Evolutionary conservation across 2,329 filamentous ascomycete genomes (phyloP), one percentile per base, ranked within the genome.

Genomic region (Boeremia exigua): DNA sequence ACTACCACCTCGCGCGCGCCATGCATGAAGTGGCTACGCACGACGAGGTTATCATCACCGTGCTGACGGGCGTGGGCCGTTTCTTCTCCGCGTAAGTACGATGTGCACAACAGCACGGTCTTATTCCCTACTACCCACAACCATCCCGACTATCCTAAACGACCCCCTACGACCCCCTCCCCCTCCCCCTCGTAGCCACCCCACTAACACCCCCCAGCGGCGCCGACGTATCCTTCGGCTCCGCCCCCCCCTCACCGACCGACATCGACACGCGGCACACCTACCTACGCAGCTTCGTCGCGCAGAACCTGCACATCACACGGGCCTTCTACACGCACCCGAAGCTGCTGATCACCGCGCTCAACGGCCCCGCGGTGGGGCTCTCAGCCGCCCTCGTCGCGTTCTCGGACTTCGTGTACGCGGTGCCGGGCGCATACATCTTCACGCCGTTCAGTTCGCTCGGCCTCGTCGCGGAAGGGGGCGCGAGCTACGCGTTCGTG

Each of bases 331-430:
- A 95, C 81, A 88, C 87, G 12, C 95, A 98, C 78, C 91, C 92
- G 67, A 97, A 98, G 80, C 90, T 98, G 77, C 89, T 98, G 23
- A 85, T 98, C 57, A 88, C 88, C 0, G 95, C 91, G 0, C 87
- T 98, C 63, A 98, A 98, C 78, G 95, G 94, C 3, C 95, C 95
- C 6, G 92, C 88, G 10, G 84, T 99, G 48, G 95, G 95, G 6
- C 87, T 98, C 29, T 90, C 89, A 2, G 95, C 94, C 0, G 93
- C 94, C 0, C 78, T 98, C 0, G 81, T 92, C 54, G 88, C 88
- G 27, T 90, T 91, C 75, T 90, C 90, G 23, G 95, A 98, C 80
- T 98, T 98, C 80, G 85, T 98, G 74, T 98, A 98, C 81, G 88
- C 71, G 4, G 83, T 89, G 0, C 92, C 93, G 0, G 84, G 89